Base-by-base conservation (phyloP, 2,329 filamentous ascomycete genomes). In the Ascochyta clinopodiicola region DNA sequence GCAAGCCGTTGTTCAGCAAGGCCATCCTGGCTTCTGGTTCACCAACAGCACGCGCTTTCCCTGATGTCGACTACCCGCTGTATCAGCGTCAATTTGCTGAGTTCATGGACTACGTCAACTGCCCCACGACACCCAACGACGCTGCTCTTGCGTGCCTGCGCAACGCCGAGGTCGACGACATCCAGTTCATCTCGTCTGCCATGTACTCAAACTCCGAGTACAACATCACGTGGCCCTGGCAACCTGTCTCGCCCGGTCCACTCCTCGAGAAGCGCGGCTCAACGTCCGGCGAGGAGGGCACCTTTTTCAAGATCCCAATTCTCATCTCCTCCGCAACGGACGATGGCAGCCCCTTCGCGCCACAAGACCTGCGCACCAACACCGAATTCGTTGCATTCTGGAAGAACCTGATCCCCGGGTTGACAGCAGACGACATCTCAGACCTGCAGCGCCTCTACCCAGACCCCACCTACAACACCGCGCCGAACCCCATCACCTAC, bases 251-350 rank as follows among this genome's bases (percentile, higher is more conserved):
- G 0, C 78, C 79, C 0, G 80, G 79, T 0, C 77, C 77, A 0
- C 52, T 82, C 0, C 69, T 82, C 3, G 80, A 82, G 60, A 81
- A 80, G 49, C 72, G 76, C 5, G 80, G 80, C 17, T 81, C 80
- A 0, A 56, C 56, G 2, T 74, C 71, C 21, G 71, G 71, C 31
- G 49, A 64, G 22, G 69, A 75, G 9, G 66, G 66, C n/a, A 72
- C 71, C 1, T 74, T 75, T 48, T 74, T 67, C 64, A 67, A 69
- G 31, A 53, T 74, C 13, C 72, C 72, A 5, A 61, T 66, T 8
- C 56, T 74, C 12, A 72, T 72, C n/a, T 64, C 71, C n/a, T 70
- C 74, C 62, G 56, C 77, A 64, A 56, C 76, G 65, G 40, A 79
- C 69, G 22, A 75, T 55, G 73, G 72, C 19, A 71, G 62, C 47